These are phyloP conservation scores for Fusarium sp. DNA, from an alignment of 2,329 filamentous ascomycete genomes.

Conservation along the genomic window DNA sequence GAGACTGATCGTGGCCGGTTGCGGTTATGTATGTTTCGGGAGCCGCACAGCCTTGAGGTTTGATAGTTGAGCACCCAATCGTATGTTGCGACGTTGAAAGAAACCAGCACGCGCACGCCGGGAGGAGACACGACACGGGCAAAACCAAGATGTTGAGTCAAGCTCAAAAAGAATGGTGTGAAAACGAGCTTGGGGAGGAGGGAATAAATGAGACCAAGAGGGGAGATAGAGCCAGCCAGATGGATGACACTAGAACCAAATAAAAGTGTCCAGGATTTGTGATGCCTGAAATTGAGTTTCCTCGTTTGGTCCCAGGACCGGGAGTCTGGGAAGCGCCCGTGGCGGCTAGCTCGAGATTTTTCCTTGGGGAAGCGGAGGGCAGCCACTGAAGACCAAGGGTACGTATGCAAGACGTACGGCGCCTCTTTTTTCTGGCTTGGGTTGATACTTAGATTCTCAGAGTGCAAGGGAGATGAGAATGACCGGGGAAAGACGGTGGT, in stretches of 20 bases:
- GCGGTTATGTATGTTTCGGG: constrained; percentile 18
- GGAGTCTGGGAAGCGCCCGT: constrained; percentile 42
- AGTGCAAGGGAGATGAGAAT: background rate
- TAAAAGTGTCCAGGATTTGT: constrained; percentile 27
- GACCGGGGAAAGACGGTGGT: constrained; percentile 14
- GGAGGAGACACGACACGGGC: constrained; percentile 14
- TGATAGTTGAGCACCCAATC: constrained; percentile 13
- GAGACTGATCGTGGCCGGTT: constrained; percentile 19
- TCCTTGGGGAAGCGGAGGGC: constrained; percentile 35
- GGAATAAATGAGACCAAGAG: constrained; percentile 21
- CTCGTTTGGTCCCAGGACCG: constrained; percentile 34
- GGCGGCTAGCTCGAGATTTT: constrained; percentile 37
- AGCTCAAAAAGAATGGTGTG: constrained; percentile 16
- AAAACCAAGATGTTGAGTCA: constrained; percentile 14
- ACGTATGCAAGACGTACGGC: constrained; percentile 1
- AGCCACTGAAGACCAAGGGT: constrained; percentile 9
- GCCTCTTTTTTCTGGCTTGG: constrained; percentile 3
- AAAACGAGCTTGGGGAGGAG: constrained; percentile 13
- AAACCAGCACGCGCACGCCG: constrained; percentile 11
- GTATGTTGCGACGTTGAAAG: constrained; percentile 12
- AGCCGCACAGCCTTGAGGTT: constrained; percentile 2
- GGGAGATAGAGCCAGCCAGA: constrained; percentile 15
- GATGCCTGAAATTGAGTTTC: constrained; percentile 43
- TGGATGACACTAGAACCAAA: constrained; percentile 28
- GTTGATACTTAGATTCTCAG: background rate